Percentiles rank a stretch among this genome's conserved stretches.
phyloP scores from a whole-genome alignment of 2,329 filamentous ascomycete species.

The Calonectria pseudoturangicola region DNA sequence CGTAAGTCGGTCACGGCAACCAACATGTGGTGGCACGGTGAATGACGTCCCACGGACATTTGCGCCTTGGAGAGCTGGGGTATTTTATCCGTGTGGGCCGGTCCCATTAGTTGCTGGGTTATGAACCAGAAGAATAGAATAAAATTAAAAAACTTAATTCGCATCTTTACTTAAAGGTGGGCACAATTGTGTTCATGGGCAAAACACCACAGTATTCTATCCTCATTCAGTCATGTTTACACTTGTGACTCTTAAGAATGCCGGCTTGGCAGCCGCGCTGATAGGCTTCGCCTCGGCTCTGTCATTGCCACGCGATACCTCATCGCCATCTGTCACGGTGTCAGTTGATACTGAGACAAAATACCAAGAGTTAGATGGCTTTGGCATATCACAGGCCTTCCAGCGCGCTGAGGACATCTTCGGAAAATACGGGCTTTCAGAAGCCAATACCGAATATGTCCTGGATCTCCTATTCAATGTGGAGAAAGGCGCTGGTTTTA shows the following conservation, averaged over 20 bases:
- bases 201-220: neutral
- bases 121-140: neutral
- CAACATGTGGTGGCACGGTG: neutral
- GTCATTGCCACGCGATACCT: neutral
- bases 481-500: slow-evolving; percentile 15
- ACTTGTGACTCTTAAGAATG: neutral
- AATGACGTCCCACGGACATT: neutral
- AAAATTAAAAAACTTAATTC: neutral
- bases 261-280: slow-evolving; percentile 3
- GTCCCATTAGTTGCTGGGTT: no score
- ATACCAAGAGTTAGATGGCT: slow-evolving; percentile 3
- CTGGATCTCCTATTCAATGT: neutral
- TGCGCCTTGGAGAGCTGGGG: neutral
- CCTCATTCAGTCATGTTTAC: slow-evolving; percentile 6
- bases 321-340: slow-evolving; percentile 4
- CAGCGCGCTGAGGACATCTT: slow-evolving; percentile 15
- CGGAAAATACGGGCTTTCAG: slow-evolving; percentile 9
- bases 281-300: neutral
- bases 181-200: neutral
- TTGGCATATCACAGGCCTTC: slow-evolving; percentile 14
- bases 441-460: slow-evolving; percentile 16
- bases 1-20: neutral
- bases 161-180: neutral
- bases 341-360: neutral
- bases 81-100: slow-evolving; percentile 15